Base-by-base conservation (phyloP, 345 rosid species). In the Eucalyptus victrix region DNA sequence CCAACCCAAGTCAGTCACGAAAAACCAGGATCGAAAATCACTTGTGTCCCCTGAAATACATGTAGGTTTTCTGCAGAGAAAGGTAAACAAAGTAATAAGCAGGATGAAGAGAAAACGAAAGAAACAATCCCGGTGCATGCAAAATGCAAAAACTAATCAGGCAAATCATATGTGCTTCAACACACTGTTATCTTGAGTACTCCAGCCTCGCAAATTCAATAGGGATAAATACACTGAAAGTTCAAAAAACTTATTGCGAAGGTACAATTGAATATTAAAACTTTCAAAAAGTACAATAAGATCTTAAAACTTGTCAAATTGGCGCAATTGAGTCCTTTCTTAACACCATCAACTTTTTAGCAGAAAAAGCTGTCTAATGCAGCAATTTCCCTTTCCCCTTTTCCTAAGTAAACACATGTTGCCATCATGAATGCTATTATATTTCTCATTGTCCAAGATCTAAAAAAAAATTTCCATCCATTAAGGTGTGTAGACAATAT, bases 1-100 rank as follows among this genome's bases (percentile, higher is more conserved):
- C 85, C 12, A 76, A 76, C 50, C n/a, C 47, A 76, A 80, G n/a
- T 87, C 81, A 86, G 37, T 87, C 80, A 7, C 49, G 88, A 6
- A 42, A 58, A 86, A 56, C 42, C 49, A 17, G 40, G 34, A 86
- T 54, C 58, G 21, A 42, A 58, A 91, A 94, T 91, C 94, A 95
- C 95, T 96, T 93, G 91, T 95, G 83, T 34, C 99, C 98, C 92
- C 99, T 94, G 90, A 97, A 97, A 92, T 93, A 96, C 92, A 96
- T 89, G 91, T 97, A 97, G 65, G 93, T 91, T 96, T 97, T 97
- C 98, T 97, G 96, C 97, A 94, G 45, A 88, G 26, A 37, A 50
- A 69, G 88, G 87, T 86, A 40, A 26, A 47, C 54, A 83, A 17
- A 50, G 45, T 26, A 67, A 62, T 42, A 54, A 54, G 62, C 11